Conservation (phyloP, 352 stramenopile genomes). For the Phytophthora pisi region DNA sequence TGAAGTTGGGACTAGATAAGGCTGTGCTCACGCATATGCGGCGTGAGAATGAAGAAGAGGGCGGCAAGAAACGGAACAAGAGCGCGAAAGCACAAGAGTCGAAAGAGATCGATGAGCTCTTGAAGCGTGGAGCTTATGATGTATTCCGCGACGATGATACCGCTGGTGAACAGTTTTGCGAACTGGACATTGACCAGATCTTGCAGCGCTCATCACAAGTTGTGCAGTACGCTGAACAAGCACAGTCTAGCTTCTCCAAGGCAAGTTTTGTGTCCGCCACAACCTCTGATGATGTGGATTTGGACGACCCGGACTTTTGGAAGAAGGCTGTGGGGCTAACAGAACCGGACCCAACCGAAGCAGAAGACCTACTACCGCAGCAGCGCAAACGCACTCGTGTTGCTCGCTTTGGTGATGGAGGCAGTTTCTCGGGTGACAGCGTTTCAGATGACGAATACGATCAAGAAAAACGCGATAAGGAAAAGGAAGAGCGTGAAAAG, state of each 20-base stretch:
- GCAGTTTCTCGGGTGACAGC: conserved; percentile 70
- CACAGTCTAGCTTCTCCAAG: conserved; percentile 91
- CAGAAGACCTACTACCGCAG: conserved; percentile 66
- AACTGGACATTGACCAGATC: conserved; percentile 98
- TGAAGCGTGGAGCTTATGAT: conserved; percentile 92
- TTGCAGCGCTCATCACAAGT: conserved; percentile 89
- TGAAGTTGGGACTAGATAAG: conserved; percentile 94
- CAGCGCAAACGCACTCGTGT: conserved; percentile 89
- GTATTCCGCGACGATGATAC: conserved; percentile 92
- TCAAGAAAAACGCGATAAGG: conserved; percentile 49
- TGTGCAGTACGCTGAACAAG: conserved; percentile 86
- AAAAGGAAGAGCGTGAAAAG: conserved; percentile 61
- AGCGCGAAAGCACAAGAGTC: conserved; percentile 82
- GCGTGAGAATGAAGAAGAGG: conserved; percentile 84
- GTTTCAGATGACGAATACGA: conserved; percentile 69
- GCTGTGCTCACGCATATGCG: conserved; percentile 92
- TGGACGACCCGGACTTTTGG: conserved; percentile 99
- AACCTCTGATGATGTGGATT: conserved; percentile 94
- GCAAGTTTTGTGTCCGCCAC: conserved; percentile 92
- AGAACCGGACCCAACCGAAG: conserved; percentile 70
- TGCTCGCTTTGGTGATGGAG: conserved; percentile 74
- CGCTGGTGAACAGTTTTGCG: conserved; percentile 95
- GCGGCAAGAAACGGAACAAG: conserved; percentile 78
- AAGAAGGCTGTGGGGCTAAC: conserved; percentile 96
- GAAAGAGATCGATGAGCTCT: conserved; percentile 92